Conservation (phyloP, 1,284 basidiomycete genomes). For the Malassezia sympodialis region DNA sequence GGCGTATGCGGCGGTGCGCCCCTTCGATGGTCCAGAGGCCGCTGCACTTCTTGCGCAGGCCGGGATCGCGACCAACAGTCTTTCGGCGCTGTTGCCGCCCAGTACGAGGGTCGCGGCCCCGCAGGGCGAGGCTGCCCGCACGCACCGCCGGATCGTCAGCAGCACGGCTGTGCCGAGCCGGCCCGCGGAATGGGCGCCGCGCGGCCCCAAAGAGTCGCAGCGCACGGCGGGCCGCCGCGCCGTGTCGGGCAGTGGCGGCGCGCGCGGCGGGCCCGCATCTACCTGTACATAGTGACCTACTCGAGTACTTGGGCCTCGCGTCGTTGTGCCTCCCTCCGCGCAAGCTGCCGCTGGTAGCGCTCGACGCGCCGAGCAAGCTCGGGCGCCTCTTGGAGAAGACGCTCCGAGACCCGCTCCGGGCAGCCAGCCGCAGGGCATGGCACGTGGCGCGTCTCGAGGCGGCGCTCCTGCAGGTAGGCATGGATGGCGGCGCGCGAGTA, state of each 20-base stretch:
- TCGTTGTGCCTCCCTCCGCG: slow-evolving; percentile 8
- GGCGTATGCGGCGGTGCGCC: slow-evolving; percentile 8
- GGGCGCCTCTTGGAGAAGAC: slow-evolving; percentile 4
- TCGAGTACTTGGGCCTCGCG: slow-evolving; percentile 8
- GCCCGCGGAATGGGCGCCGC: background rate
- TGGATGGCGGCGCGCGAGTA: slow-evolving; percentile 17
- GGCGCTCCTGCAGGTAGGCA: slow-evolving; percentile 1
- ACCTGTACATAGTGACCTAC: background rate
- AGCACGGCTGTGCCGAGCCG: background rate
- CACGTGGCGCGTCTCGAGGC: background rate
- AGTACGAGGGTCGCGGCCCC: background rate
- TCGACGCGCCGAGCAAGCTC: slow-evolving; percentile 10
- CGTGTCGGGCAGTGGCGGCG: background rate
- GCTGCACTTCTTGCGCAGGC: slow-evolving; percentile 1
- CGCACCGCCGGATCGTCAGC: slow-evolving; percentile 1
- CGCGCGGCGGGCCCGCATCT: no score
- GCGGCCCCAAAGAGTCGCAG: background rate
- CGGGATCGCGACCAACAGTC: background rate
- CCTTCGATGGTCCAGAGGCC: slow-evolving; percentile 9
- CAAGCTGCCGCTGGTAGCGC: slow-evolving; percentile 9
- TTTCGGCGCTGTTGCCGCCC: background rate
- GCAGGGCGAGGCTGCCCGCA: background rate
- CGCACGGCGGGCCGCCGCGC: background rate
- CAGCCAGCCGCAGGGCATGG: slow-evolving; percentile 15
- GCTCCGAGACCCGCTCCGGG: background rate